Percentiles rank a stretch among this genome's conserved stretches.
Conservation (phyloP, 2,329 filamentous ascomycete species). For the Hymenoscyphus fraxineus region DNA sequence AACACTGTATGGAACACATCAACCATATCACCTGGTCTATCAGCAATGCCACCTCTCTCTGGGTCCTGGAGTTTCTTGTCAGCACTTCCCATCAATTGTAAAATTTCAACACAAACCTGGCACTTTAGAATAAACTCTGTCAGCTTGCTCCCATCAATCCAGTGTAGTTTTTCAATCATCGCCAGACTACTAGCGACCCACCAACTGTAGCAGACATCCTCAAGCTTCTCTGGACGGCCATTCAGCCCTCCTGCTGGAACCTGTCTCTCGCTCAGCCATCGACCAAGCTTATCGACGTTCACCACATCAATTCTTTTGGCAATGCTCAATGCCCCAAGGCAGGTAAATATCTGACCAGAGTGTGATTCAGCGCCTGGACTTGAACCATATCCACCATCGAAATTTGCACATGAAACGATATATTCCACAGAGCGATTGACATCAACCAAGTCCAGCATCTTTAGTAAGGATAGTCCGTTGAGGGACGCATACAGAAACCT, state of each 20-base stretch:
- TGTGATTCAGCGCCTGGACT: slow-evolving; percentile 90
- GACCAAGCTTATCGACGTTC: slow-evolving; percentile 74
- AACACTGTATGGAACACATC: slow-evolving; percentile 97
- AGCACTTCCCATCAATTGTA: slow-evolving; percentile 29
- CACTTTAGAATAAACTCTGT: slow-evolving; percentile 78
- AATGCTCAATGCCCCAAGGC: slow-evolving; percentile 81
- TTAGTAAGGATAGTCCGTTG: slow-evolving; percentile 82
- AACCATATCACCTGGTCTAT: slow-evolving; percentile 89
- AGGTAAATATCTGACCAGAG: slow-evolving; percentile 93
- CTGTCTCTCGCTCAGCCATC: slow-evolving; percentile 93
- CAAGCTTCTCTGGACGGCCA: slow-evolving; percentile 88
- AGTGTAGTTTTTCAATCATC: slow-evolving; percentile 83
- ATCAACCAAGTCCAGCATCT: slow-evolving; percentile 68
- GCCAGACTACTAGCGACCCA: slow-evolving; percentile 92
- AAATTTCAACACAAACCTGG: slow-evolving; percentile 73
- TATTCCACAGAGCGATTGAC: slow-evolving; percentile 76
- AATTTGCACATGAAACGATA: slow-evolving; percentile 80
- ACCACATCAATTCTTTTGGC: slow-evolving; percentile 77
- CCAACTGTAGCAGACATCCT: slow-evolving; percentile 99
- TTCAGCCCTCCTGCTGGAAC: slow-evolving; percentile 84
- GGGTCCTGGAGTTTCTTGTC: slow-evolving; percentile 68
- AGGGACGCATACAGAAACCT: slow-evolving; percentile 89
- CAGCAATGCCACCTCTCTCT: slow-evolving; percentile 79
- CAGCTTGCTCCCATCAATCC: slow-evolving; percentile 84
- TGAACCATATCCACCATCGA: slow-evolving; percentile 91